A percentile compares a stretch with the other conserved stretches of the same genome.
These are phyloP conservation scores for Fusarium poae DNA, from an alignment of 2,329 filamentous ascomycete genomes.

Conservation along the genomic window DNA sequence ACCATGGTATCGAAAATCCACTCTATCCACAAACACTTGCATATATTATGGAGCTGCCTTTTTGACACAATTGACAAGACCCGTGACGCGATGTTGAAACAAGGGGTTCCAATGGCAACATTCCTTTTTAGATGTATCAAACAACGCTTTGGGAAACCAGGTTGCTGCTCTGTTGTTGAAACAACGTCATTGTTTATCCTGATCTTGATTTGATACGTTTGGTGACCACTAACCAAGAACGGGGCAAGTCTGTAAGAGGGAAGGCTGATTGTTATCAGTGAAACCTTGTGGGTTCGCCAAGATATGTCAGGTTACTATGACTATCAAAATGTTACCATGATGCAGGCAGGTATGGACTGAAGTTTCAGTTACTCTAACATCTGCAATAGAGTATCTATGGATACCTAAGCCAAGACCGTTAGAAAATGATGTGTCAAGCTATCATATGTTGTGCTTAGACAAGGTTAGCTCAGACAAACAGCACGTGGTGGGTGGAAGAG, in stretches of 20 bases:
- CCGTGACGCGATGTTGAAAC: background rate
- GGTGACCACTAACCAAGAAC: background rate
- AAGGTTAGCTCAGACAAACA: background rate
- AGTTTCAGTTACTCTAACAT: background rate
- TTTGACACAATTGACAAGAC: background rate
- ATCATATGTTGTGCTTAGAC: background rate
- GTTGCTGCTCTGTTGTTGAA: background rate
- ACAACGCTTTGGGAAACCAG: background rate
- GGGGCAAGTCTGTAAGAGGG: background rate
- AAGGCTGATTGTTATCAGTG: background rate
- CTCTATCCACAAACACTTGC: background rate
- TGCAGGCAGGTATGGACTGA: background rate
- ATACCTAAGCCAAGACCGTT: background rate
- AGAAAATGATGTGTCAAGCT: background rate
- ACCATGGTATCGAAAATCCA: background rate
- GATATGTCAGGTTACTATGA: background rate
- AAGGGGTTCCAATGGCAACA: background rate
- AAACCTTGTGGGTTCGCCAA: background rate
- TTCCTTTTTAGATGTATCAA: background rate
- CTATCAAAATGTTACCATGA: background rate
- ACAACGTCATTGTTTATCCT: background rate
- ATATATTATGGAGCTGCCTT: background rate
- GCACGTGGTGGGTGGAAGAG: background rate
- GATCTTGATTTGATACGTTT: background rate
- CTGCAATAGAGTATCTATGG: background rate